Base-by-base conservation (phyloP, 345 rosid genomes). In the Crucihimalaya himalaica region DNA sequence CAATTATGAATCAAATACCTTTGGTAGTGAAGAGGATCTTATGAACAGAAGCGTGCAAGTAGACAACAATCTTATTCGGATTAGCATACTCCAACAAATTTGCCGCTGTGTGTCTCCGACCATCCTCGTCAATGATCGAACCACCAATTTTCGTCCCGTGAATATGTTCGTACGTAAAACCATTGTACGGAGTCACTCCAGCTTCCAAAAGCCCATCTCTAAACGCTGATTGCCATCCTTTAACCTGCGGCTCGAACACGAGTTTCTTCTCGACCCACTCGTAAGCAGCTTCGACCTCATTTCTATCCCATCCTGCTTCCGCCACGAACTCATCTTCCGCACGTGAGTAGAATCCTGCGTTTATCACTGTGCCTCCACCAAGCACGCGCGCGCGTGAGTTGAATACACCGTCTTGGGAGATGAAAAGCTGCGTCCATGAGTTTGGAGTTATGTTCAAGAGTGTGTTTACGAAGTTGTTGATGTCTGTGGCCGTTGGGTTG, bases 51-150 rank as follows among this genome's bases (percentile, higher is more conserved):
- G 93, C 97, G 19, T 83, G 85, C 81, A 91, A 77, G 69, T 76
- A 80, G 62, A 87, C 88, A 1, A 15, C 37, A 52, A 80, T 79
- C 6, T 37, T 80, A 6, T 47, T 25, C 0, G 86, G 88, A 48
- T 75, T 62, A 50, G 95, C 92, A 57, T 90, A 87, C 63, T 87
- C 90, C 43, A 91, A 76, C 72, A 91, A 75, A 64, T 91, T 77
- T 5, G 91, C 97, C 1, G 91, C 87, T n/a, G 88, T 84, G 75
- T 89, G 93, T 60, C 97, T 78, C 4, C 56, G 87, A 16, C 93
- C 90, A 31, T 74, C 63, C 31, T 9, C 12, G 23, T 91, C 90
- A 51, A 91, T 83, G 15, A 84, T 86, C 8, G 88, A 78, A 28
- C 96, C 96, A 0, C 90, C 83, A 5, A 77, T 55, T 60, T 89